Evolutionary conservation across 1,284 basidiomycete species (phyloP).

Genomic region (Tylopilus sp.): DNA sequence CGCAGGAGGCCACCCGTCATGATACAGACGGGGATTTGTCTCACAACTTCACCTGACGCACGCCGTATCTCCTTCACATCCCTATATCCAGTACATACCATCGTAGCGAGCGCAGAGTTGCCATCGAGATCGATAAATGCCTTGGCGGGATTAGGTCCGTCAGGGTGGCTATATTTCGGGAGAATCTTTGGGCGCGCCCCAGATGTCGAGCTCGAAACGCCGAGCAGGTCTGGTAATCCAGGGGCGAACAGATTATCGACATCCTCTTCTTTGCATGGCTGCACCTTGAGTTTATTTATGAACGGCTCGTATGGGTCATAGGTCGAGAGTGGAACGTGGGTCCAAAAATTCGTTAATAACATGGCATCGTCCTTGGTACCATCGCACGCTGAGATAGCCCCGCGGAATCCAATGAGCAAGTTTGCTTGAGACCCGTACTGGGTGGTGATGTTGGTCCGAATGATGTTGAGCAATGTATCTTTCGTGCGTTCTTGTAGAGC

Average conservation of each 20-base stretch:
- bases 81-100: neutral
- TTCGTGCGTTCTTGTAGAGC: slow-evolving; percentile 9
- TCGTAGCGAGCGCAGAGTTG: neutral
- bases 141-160: neutral
- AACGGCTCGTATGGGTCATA: slow-evolving; percentile 32
- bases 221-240: slow-evolving; percentile 27
- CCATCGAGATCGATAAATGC: neutral
- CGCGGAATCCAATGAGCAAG: slow-evolving; percentile 21
- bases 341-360: slow-evolving; percentile 19
- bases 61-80: slow-evolving; percentile 11
- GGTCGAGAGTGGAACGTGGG: slow-evolving; percentile 27
- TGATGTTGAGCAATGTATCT: slow-evolving; percentile 10
- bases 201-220: slow-evolving; percentile 21
- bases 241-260: slow-evolving; percentile 30
- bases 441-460: slow-evolving; percentile 17
- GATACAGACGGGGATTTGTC: neutral
- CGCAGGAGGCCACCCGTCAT: neutral
- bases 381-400: slow-evolving; percentile 12
- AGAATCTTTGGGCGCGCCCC: slow-evolving; percentile 10
- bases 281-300: slow-evolving; percentile 20
- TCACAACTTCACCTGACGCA: slow-evolving; percentile 1
- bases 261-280: slow-evolving; percentile 15
- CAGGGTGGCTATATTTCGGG: neutral
- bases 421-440: slow-evolving; percentile 16
- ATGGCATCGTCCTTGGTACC: slow-evolving; percentile 6